Evolutionary conservation across 495 filamentous ascomycete species (phyloP), one percentile per base, ranked within the genome.

Genomic region (Rusavskia elegans): DNA sequence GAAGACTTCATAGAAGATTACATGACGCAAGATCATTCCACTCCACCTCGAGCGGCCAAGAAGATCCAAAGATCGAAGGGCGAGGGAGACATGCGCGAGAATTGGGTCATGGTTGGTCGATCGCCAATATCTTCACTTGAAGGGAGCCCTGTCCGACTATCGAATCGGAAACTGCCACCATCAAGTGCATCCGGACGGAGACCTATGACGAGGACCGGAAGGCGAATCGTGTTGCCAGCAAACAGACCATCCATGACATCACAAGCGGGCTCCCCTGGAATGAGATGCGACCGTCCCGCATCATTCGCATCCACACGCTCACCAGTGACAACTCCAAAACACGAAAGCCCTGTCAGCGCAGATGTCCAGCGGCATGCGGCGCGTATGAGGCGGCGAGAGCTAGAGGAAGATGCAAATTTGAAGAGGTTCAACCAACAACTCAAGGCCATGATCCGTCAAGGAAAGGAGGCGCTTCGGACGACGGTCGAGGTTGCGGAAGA

Each of bases 371-470:
- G 74, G 41, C 74, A 84, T 55, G 78, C 84, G 19, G 80, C 81
- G 17, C 71, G 76, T 58, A 76, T 79, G 54, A 70, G 78, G 20
- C 77, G 78, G 37, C 80, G 81, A 23, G 89, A 95, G 57, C 72
- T 79, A 44, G 86, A 92, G 57, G 78, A 82, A 17, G 89, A 96
- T 58, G 77, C 78, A 40, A 80, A 81, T 49, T 75, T 98, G 49
- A 77, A 78, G 51, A 77, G 81, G 20, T 77, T 96, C 63, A 92
- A 90, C 60, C 72, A 78, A 37, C 80, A 82, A 58, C 66, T 96
- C 25, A 78, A 83, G 58, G 80, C 75, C 30, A 87, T 98, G 85
- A 94, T 98, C 41, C 66, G 81, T 8, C 82, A 96, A 63, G 92
- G 88, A 0, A 84, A 82, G 61, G 85, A 92, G 60, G 92, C 92